Evolutionary conservation across 257 asterid genomes (phyloP).

Genomic region (Solanum peruvianum): DNA sequence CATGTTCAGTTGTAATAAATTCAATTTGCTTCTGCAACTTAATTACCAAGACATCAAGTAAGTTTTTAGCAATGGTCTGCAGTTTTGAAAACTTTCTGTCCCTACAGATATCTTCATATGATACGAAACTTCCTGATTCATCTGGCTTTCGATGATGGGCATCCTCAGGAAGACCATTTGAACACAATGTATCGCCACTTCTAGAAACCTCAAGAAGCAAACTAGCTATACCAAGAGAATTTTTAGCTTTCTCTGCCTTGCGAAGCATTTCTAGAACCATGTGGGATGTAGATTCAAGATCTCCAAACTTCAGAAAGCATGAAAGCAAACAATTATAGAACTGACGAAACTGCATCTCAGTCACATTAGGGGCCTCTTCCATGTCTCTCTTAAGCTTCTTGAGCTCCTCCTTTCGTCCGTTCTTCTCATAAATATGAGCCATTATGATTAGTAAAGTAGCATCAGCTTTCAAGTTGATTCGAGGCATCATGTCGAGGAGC

Average conservation of each 20-base stretch:
- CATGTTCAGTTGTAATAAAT: constrained; percentile 66
- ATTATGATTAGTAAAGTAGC: constrained; percentile 47
- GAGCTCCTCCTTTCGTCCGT: constrained; percentile 76
- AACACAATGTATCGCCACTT: neutral
- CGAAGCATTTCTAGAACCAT: constrained; percentile 91
- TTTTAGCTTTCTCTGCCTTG: constrained; percentile 65
- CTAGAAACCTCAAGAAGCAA: constrained; percentile 27
- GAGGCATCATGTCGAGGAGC: constrained; percentile 90
- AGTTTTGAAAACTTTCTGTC: constrained; percentile 52
- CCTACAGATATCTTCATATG: constrained; percentile 42
- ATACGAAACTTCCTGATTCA: constrained; percentile 10
- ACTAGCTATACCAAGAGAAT: constrained; percentile 53
- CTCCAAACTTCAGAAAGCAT: constrained; percentile 72
- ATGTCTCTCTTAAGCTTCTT: constrained; percentile 72
- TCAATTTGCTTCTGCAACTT: constrained; percentile 60
- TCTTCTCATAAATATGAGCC: constrained; percentile 79
- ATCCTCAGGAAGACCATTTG: constrained; percentile 6
- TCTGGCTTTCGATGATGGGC: constrained; percentile 8
- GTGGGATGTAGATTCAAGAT: constrained; percentile 61
- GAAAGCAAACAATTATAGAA: constrained; percentile 70
- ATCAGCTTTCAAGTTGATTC: constrained; percentile 61
- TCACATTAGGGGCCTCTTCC: constrained; percentile 53
- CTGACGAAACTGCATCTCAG: constrained; percentile 64
- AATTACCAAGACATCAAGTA: constrained; percentile 37
- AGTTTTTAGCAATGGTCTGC: constrained; percentile 47